Conservation (phyloP, 495 filamentous ascomycete species). For the Aspergillus taichungensis region DNA sequence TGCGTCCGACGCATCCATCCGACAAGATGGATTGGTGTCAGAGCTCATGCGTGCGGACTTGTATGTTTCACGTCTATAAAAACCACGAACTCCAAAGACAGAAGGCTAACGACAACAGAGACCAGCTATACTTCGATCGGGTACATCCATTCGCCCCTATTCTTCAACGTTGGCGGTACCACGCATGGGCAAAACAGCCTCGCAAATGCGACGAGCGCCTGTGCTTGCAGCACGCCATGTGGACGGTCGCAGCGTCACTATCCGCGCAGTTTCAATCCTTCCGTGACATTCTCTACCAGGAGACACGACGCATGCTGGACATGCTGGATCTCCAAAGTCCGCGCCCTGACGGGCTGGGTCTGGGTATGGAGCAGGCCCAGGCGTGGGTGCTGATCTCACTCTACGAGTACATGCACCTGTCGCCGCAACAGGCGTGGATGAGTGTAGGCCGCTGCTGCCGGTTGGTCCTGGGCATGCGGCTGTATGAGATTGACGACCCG, state of each 20-base stretch:
- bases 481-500: conserved; percentile 41
- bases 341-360: conserved; percentile 1
- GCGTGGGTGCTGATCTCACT: conserved; percentile 46
- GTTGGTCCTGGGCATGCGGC: conserved; percentile 39
- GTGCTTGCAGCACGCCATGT: conserved; percentile 49
- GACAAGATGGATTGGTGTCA: conserved; percentile 10
- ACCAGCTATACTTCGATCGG: conserved; percentile 51
- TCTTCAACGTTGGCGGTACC: conserved; percentile 39
- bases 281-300: conserved; percentile 36
- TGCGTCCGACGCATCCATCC: conserved; percentile 1
- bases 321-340: conserved; percentile 6
- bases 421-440: conserved; percentile 40
- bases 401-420: conserved; percentile 43
- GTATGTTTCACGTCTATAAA: conserved; percentile 12
- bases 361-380: conserved; percentile 39
- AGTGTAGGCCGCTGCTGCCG: conserved; percentile 48
- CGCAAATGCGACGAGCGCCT: conserved; percentile 22
- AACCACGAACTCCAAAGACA: background rate
- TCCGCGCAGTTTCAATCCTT: conserved; percentile 44
- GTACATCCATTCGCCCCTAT: conserved; percentile 47
- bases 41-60: conserved; percentile 34
- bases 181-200: conserved; percentile 23
- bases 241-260: conserved; percentile 42
- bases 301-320: conserved; percentile 39
- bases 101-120: conserved; percentile 15